A percentile compares a stretch with the other conserved stretches of the same genome.
Conservation (phyloP, 768 basidiomycete genomes). For the Thelephora ganbajun region DNA sequence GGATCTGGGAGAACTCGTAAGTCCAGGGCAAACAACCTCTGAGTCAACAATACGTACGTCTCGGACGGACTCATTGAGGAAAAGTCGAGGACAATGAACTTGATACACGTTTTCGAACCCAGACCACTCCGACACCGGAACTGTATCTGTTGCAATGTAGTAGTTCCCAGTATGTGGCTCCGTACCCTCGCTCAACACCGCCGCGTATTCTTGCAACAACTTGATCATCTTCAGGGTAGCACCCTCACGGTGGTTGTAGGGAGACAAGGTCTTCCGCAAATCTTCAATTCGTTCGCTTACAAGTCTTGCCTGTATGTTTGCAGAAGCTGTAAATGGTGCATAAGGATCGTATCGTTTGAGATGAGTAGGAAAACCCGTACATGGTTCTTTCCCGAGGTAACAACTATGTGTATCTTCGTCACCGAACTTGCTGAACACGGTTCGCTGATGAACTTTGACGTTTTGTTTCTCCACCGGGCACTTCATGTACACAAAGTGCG, state of each 20-base stretch:
- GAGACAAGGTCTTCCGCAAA: conserved; percentile 18
- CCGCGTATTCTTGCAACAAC: conserved; percentile 47
- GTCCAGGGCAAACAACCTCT: too few species aligned
- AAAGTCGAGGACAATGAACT: conserved; percentile 74
- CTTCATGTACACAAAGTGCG: conserved; percentile 74
- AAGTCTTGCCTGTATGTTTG: conserved; percentile 49
- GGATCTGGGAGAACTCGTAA: conserved; percentile 36
- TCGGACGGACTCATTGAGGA: conserved; percentile 61
- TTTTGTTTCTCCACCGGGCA: conserved; percentile 24
- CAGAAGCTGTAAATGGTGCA: conserved; percentile 30
- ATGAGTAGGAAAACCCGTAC: conserved; percentile 11
- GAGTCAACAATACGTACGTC: conserved; percentile 43
- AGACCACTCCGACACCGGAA: conserved; percentile 57
- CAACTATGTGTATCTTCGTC: conserved; percentile 74
- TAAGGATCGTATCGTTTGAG: background rate
- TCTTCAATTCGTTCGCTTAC: conserved; percentile 39
- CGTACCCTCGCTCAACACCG: conserved; percentile 27
- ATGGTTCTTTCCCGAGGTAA: conserved; percentile 53
- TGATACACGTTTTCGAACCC: conserved; percentile 88
- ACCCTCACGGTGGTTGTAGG: conserved; percentile 1
- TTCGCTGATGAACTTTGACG: conserved; percentile 23
- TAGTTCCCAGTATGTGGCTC: conserved; percentile 32
- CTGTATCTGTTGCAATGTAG: conserved; percentile 52
- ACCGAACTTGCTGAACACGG: conserved; percentile 67
- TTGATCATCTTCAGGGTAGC: conserved; percentile 35